phyloP scores from a whole-genome alignment of 176 grass and related monocot species.

The Musa acuminata region DNA sequence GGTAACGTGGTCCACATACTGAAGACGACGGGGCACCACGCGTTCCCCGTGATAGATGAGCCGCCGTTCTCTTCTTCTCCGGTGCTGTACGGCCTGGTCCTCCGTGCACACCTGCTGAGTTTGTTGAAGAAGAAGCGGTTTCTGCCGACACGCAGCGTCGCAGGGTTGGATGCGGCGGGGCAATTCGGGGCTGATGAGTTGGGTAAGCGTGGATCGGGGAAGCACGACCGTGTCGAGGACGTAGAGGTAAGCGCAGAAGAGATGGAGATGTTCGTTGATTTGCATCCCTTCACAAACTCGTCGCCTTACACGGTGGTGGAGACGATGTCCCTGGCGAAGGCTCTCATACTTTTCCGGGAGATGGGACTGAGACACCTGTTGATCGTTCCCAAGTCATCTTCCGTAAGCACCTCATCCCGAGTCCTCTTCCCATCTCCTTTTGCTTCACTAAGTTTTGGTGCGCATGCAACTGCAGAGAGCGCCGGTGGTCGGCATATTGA shows the following conservation, averaged over 20 bases:
- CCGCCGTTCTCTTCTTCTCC: background rate
- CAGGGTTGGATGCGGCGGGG: background rate
- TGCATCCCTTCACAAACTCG: conserved; percentile 3
- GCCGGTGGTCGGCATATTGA: conserved; percentile 77
- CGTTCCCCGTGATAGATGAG: background rate
- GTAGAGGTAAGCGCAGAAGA: background rate
- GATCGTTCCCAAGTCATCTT: background rate
- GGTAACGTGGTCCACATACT: background rate
- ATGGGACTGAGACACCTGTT: background rate
- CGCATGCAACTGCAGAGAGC: conserved; percentile 40
- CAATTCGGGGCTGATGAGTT: background rate
- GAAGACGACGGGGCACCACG: background rate
- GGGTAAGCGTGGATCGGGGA: conserved; percentile 1
- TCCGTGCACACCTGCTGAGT: background rate
- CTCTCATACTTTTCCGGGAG: conserved; percentile 8
- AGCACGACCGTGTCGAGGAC: background rate
- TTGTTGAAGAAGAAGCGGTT: background rate
- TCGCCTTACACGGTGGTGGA: conserved; percentile 4
- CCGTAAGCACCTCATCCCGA: background rate
- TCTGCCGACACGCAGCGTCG: background rate
- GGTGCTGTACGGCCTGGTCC: background rate
- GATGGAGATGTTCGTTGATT: conserved; percentile 8
- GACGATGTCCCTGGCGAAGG: conserved; percentile 6
- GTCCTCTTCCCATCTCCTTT: too few species aligned
- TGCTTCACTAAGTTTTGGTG: too few species aligned